Evolutionary conservation across 2,329 filamentous ascomycete genomes (phyloP), one percentile per base, ranked within the genome.

Genomic region (Aspergillus luchuensis): DNA sequence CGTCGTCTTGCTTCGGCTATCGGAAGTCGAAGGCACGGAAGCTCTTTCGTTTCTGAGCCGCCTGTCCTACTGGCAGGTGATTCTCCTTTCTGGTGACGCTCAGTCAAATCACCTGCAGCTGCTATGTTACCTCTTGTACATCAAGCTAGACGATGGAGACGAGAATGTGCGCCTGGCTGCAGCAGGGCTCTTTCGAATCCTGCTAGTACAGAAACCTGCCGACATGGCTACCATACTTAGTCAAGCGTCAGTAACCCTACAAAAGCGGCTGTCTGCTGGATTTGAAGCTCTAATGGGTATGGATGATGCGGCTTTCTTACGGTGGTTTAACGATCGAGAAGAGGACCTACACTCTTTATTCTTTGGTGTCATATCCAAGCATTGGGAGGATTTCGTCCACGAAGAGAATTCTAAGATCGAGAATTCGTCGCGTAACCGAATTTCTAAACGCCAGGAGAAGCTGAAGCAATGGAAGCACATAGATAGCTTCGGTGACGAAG

Each of bases 21-120:
- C 93, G 0, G 92, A 97, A 67, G 84, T 93, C 55, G 91, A 96
- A 53, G 88, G 89, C 36, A 77, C 78, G 6, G 88, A 91, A 51
- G 87, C 88, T 0, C 83, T 89, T 25, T 80, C 84, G 0, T 92
- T 96, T 60, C 85, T 99, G 75, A 85, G 91, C 61, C 94, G 92
- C 72, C 86, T 99, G 69, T 87, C 91, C 0, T 98, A 97, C 75
- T 99, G 95, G 95, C 95, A 98, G 74, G 92, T 91, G 19, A 91
- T 97, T 17, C 87, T 99, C 15, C 81, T 99, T 15, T 89, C 88
- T 2, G 87, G 95, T 15, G 89, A 91, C 3, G 82, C 85, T 6
- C 92, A 97, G 48, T 87, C 91, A n/a, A 88, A 91, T 8, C 91
- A 91, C 70, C 85, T 97, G 69, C 90, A 89, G 64, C 83, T 97